Base-by-base conservation (phyloP, 306 rosid species). In the Quercus agrifolia region DNA sequence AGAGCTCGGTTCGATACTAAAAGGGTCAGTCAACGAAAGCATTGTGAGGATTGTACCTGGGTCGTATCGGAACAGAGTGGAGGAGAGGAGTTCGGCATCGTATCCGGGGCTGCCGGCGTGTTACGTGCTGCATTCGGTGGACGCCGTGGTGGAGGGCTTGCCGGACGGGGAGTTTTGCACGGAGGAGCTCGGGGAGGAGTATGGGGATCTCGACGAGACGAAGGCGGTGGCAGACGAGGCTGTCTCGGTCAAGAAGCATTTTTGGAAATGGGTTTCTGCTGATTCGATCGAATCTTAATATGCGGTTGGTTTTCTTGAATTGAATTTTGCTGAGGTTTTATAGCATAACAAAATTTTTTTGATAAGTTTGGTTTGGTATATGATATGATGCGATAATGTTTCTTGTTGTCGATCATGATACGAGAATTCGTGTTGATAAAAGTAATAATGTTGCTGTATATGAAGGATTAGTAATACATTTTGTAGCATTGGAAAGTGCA, bases 31-130 rank as follows among this genome's bases (percentile, higher is more conserved):
- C 10, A 11, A 4, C 4, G 85, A 27, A 58, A 83, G 82, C 52
- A 79, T 78, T 27, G 93, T 95, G 54, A 79, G 54, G 56, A 87
- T 95, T 59, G 88, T 91, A 20, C 94, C 90, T 5, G 90, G 88
- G 71, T 95, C 99, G 11, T 95, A 95, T 66, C 75, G 54, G 76
- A 89, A 84, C 88, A 86, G 78, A 78, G 89, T 90, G 57, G 99
- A 95, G 94, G 98, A 92, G 84, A 78, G 98, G 3, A 73, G 78
- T 81, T 95, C 99, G 54, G 87, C 71, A 51, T 92, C 98, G 0
- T 95, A 95, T 80, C 99, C 99, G 28, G 99, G 98, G 17, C 83
- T 95, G 80, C 98, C 99, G 49, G 98, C 94, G 33, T 89, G 94
- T 52, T 95, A 95, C 41, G 89, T 89, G 20, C 73, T 95, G 90